These are phyloP conservation scores for Taiozyma sp. DNA, from an alignment of 1,139 yeast genomes.

Conservation along the genomic window DNA sequence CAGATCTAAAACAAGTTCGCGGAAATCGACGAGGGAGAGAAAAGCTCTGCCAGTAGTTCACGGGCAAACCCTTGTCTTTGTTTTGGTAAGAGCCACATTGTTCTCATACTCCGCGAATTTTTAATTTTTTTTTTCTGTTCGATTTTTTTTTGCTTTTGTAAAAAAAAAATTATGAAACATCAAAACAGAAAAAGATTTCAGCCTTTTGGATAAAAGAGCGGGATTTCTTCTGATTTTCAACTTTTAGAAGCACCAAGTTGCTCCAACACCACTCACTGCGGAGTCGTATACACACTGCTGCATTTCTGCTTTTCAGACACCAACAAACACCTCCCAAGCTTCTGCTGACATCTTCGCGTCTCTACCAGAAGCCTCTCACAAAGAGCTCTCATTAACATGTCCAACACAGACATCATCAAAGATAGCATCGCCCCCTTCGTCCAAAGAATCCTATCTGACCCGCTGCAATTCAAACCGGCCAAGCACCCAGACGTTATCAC, in stretches of 20 bases:
- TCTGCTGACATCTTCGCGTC: background rate
- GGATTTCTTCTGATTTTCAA: background rate
- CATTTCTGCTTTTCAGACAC: too few species aligned
- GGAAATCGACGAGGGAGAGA: background rate
- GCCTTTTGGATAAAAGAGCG: background rate
- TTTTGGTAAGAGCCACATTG: background rate
- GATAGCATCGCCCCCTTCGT: conserved; percentile 35
- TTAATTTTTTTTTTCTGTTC: background rate
- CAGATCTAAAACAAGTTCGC: background rate
- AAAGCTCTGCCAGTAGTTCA: background rate
- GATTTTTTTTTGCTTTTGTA: background rate
- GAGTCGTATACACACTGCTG: too few species aligned
- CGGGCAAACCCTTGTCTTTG: background rate
- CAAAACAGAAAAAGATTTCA: background rate
- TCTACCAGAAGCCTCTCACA: background rate
- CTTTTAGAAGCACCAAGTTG: background rate
- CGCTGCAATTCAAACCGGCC: conserved; percentile 56
- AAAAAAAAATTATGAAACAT: background rate
- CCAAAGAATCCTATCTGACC: conserved; percentile 55
- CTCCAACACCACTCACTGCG: too few species aligned
- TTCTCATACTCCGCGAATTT: background rate
- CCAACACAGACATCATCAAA: conserved; percentile 21
- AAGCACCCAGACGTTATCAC: conserved; percentile 35
- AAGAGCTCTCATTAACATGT: conserved; percentile 8
- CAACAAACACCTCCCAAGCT: background rate